Evolutionary conservation across 371 early-diverging fungal genomes (phyloP).

Genomic region (Blakeslea trispora): DNA sequence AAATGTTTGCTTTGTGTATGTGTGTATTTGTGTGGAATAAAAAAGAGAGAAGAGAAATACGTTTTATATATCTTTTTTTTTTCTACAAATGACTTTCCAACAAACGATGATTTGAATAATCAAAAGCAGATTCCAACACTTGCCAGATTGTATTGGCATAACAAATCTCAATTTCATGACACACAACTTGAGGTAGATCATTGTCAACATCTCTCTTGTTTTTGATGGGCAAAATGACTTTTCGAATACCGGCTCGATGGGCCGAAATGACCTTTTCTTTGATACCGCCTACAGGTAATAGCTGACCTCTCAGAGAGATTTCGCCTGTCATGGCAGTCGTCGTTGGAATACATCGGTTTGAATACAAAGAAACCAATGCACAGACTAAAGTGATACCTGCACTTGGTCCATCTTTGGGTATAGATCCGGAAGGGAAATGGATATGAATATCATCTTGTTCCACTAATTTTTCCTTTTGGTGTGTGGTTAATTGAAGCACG

Average conservation of each 20-base stretch:
- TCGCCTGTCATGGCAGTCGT: constrained; percentile 85
- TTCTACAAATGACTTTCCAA: constrained; percentile 16
- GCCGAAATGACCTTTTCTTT: constrained; percentile 87
- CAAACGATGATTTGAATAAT: neutral
- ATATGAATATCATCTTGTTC: constrained; percentile 70
- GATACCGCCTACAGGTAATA: constrained; percentile 85
- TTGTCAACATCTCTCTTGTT: constrained; percentile 57
- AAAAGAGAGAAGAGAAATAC: no score
- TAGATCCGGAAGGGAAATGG: constrained; percentile 83
- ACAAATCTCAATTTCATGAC: constrained; percentile 66
- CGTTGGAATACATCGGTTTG: constrained; percentile 53
- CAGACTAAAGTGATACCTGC: constrained; percentile 69
- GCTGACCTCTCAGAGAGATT: constrained; percentile 78
- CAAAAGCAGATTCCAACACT: constrained; percentile 64
- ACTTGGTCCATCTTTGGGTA: constrained; percentile 84
- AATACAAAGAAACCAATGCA: constrained; percentile 76
- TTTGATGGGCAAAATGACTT: constrained; percentile 54
- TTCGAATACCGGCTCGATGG: constrained; percentile 72
- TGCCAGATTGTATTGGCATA: constrained; percentile 67
- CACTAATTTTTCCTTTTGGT: constrained; percentile 40
- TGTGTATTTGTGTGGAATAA: no score
- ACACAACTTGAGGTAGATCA: constrained; percentile 66
- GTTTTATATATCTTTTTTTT: no score
- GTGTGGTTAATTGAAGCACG: constrained; percentile 47
- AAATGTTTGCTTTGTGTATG: constrained; percentile 18